Evolutionary conservation across 208 protist species (phyloP), one percentile per base, ranked within the genome.

Genomic region (Wallacemonas sp.): DNA sequence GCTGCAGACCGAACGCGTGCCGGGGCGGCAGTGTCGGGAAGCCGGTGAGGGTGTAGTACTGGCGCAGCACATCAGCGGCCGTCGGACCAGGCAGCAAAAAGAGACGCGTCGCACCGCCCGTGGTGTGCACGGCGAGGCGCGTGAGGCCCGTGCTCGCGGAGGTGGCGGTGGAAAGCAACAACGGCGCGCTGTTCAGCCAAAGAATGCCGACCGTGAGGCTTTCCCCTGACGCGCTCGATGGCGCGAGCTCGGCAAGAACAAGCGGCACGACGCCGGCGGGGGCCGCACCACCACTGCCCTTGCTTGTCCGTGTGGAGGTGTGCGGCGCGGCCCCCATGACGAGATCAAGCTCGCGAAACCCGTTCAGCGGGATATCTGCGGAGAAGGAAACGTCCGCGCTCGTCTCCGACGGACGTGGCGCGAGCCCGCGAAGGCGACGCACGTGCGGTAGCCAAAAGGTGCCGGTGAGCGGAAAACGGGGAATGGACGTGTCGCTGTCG

Each of bases 1-100:
- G 97, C 73, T 99, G 98, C 71, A 99, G 99, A 3, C 90, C 98
- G 1, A 99, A 64, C 2, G 92, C 45, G 69, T 98, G 99, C 26
- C 92, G 61, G 48, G 96, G 98, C 10, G 97, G 97, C 26, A 99
- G 61, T 22, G 78, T 70, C 3, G 96, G 90, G 26, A 83, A 86
- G n/a, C 98, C 97, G 7, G 96, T 98, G 26, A 99, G 42, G 20
- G 61, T 74, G 38, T 97, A 86, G 80, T 98, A 98, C 76, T 99
- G 93, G 39, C 66, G 50, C 20, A 98, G 67, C 26, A 99, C 83
- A 42, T 92, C 82, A 1, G 61, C 63, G 3, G 90, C 77, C 2
- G 86, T 90, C 20, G 94, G 86, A 10, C 98, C 97, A 5, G 89
- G 67, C 22, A 99, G 70, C 3, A 99, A 54, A 44, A 97, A 99